A percentile compares a stretch with the other conserved stretches of the same genome.
Evolutionary conservation across 2,329 filamentous ascomycete species (phyloP).

Genomic region (Ceratocystis eucalypticola): DNA sequence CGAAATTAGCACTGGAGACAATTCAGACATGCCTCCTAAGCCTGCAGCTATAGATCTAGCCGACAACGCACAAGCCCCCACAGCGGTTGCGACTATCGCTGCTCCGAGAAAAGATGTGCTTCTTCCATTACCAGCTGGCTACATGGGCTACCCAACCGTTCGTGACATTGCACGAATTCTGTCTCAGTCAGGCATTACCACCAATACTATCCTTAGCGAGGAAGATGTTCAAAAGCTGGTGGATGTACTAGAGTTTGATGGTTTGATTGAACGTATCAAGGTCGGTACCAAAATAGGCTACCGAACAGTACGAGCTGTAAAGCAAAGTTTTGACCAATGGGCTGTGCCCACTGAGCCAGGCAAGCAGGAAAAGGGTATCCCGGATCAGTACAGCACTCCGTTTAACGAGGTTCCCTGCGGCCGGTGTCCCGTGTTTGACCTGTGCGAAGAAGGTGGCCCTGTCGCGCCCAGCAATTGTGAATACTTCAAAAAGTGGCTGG

Average conservation of each 20-base stretch:
- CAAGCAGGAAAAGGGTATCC: constrained; percentile 28
- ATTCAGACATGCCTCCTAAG: constrained; percentile 23
- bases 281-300: constrained; percentile 39
- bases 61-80: background rate
- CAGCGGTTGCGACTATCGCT: background rate
- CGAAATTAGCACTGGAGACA: constrained; percentile 28
- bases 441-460: constrained; percentile 81
- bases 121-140: constrained; percentile 49
- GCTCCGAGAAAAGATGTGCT: constrained; percentile 29
- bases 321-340: constrained; percentile 32
- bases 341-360: constrained; percentile 24
- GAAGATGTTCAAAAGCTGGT: constrained; percentile 74
- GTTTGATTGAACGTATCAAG: constrained; percentile 56
- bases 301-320: constrained; percentile 37
- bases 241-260: constrained; percentile 80
- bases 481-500: constrained; percentile 81
- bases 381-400: constrained; percentile 46
- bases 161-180: constrained; percentile 64
- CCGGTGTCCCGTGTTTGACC: constrained; percentile 78
- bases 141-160: constrained; percentile 67
- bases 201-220: constrained; percentile 55
- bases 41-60: background rate
- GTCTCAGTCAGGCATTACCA: constrained; percentile 53
- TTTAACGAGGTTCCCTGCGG: constrained; percentile 85
- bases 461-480: constrained; percentile 83